phyloP scores from a whole-genome alignment of 1,139 yeast species.

The Scheffersomyces quercinus region DNA sequence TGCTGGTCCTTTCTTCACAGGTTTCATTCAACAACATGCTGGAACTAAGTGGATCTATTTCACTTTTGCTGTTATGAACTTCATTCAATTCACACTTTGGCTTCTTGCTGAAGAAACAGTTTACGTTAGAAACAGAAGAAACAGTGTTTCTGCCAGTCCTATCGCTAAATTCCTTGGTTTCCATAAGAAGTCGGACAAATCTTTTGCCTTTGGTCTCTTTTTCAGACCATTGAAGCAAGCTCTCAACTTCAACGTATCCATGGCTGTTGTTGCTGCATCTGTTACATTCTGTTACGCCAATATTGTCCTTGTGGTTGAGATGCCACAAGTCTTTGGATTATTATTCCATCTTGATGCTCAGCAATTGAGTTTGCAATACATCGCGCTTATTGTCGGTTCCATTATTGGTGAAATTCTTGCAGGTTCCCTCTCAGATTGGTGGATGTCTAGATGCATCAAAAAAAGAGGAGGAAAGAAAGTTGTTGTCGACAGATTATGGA shows the following conservation, averaged over 20 bases:
- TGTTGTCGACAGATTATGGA: slow-evolving; percentile 21
- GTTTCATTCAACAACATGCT: slow-evolving; percentile 9
- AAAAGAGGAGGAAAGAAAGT: slow-evolving; percentile 14
- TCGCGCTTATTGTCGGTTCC: slow-evolving; percentile 24
- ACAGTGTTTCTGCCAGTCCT: neutral
- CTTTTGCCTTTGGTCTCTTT: slow-evolving; percentile 8
- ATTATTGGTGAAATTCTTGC: slow-evolving; percentile 23
- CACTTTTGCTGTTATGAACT: slow-evolving; percentile 16
- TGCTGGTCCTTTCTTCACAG: slow-evolving; percentile 16
- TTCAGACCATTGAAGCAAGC: slow-evolving; percentile 16
- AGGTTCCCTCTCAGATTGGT: slow-evolving; percentile 26
- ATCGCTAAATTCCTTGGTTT: slow-evolving; percentile 6
- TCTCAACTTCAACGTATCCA: slow-evolving; percentile 8
- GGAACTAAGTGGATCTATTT: slow-evolving; percentile 12
- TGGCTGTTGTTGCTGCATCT: slow-evolving; percentile 20
- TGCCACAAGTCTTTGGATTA: slow-evolving; percentile 23
- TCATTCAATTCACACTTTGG: slow-evolving; percentile 11
- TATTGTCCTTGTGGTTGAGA: slow-evolving; percentile 23
- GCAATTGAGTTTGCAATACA: slow-evolving; percentile 22
- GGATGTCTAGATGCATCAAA: slow-evolving; percentile 18
- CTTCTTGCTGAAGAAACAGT: slow-evolving; percentile 14
- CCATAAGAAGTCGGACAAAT: slow-evolving; percentile 1
- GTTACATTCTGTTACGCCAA: slow-evolving; percentile 24
- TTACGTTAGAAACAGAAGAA: slow-evolving; percentile 5
- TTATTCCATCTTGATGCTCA: slow-evolving; percentile 21